Evolutionary conservation across 805 yeast genomes (phyloP), one percentile per base, ranked within the genome.

Genomic region (Ogataea saltuana): DNA sequence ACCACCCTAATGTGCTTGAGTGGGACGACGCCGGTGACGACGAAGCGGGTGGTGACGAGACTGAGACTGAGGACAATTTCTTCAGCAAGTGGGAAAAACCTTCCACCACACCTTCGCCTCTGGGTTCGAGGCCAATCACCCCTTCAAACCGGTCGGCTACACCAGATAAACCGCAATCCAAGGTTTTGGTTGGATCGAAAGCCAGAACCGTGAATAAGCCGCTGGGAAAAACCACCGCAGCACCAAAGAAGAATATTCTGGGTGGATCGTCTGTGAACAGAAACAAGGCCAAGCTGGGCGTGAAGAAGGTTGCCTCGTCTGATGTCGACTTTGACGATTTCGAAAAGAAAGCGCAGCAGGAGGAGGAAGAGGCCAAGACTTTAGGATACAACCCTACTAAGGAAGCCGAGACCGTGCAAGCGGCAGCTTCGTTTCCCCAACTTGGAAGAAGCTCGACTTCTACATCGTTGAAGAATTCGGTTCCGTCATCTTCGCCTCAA

Each of bases 1-100:
- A 75, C 45, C 81, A 79, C 61, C 96, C 97, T n/a, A 81, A 84
- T 39, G 73, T 76, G 25, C 80, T 86, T 19, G 85, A 83, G 23
- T 71, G 86, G 52, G 87, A 80, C 40, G 79, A 75, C 51, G 65
- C 67, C 42, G 49, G 56, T 23, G 45, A 54, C 16, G 60, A 56
- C 8, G 45, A 64, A 16, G 73, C 67, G 31, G 71, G 78, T 25
- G 76, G 75, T 17, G 96, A 87, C 60, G 93, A 87, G 62, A 48
- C 68, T 17, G 74, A 70, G 35, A 71, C 78, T 22, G 75, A 75
- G 19, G 96, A 89, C 64, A 97, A 88, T 65, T 93, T 93, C 64
- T 93, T 93, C 68, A 77, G 93, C 41, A 83, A 81, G 60, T 90
- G 96, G 93, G 88, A 87, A 45, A 88, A 88, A 59, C 88, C 96